These are phyloP conservation scores for Kurtzmaniella fragi DNA, from an alignment of 805 yeast species.

Conservation along the genomic window DNA sequence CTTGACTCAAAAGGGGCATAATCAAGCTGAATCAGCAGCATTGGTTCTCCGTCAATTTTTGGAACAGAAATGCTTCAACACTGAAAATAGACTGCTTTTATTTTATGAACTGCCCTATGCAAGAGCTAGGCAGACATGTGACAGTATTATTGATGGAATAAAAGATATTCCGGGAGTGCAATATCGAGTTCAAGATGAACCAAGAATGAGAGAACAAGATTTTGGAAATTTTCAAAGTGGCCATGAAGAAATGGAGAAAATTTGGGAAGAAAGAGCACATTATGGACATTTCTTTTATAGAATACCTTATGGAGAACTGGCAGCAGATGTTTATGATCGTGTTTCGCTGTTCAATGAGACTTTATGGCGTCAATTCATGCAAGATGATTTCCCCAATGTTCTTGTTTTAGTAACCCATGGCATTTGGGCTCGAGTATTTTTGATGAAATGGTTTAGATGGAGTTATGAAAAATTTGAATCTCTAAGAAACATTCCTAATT, in stretches of 20 bases:
- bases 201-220: slow-evolving; percentile 90
- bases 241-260: slow-evolving; percentile 68
- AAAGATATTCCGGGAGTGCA: slow-evolving; percentile 36
- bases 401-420: slow-evolving; percentile 89
- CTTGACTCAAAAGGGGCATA: slow-evolving; percentile 65
- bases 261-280: slow-evolving; percentile 79
- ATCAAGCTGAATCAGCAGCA: slow-evolving; percentile 61
- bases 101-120: slow-evolving; percentile 85
- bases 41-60: slow-evolving; percentile 38
- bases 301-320: slow-evolving; percentile 91
- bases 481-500: slow-evolving; percentile 78
- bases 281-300: slow-evolving; percentile 81
- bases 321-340: slow-evolving; percentile 92
- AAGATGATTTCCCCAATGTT: slow-evolving; percentile 69
- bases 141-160: slow-evolving; percentile 59
- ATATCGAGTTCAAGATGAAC: slow-evolving; percentile 73
- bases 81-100: slow-evolving; percentile 37
- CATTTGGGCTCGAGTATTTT: slow-evolving; percentile 86
- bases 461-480: slow-evolving; percentile 83
- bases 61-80: slow-evolving; percentile 29
- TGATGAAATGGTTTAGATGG: slow-evolving; percentile 96
- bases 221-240: slow-evolving; percentile 89
- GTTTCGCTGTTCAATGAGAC: slow-evolving; percentile 89
- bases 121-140: slow-evolving; percentile 80
- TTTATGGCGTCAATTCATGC: slow-evolving; percentile 71